Evolutionary conservation across 768 basidiomycete genomes (phyloP).

Genomic region (Boletus pseudo-olivaceus): DNA sequence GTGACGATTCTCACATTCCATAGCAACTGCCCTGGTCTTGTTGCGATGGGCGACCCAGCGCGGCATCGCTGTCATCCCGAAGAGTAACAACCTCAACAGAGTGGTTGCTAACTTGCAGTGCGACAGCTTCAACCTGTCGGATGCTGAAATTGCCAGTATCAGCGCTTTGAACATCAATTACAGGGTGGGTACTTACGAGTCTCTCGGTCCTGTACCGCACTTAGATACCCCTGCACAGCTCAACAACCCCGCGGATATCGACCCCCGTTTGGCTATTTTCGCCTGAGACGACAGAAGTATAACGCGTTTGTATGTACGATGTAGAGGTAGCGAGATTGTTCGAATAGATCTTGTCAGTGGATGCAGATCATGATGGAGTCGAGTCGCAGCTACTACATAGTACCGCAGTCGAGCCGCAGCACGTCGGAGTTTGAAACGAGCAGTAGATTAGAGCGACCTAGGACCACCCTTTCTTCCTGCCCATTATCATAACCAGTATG

Average conservation of each 20-base stretch:
- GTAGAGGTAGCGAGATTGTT: neutral
- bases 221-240: constrained; percentile 38
- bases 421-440: constrained; percentile 42
- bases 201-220: neutral
- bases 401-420: constrained; percentile 29
- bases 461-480: constrained; percentile 8
- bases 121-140: constrained; percentile 47
- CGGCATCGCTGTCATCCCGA: constrained; percentile 73
- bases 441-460: constrained; percentile 12
- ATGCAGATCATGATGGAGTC: neutral
- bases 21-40: constrained; percentile 58
- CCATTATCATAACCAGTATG: constrained; percentile 39
- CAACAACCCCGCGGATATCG: constrained; percentile 69
- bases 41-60: constrained; percentile 79
- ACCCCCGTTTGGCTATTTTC: constrained; percentile 65
- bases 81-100: constrained; percentile 48
- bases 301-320: neutral
- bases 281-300: constrained; percentile 39
- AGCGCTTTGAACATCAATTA: constrained; percentile 57
- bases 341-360: neutral
- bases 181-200: constrained; percentile 44
- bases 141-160: constrained; percentile 56
- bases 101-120: constrained; percentile 45
- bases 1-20: constrained; percentile 3
- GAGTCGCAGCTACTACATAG: neutral